phyloP scores from a whole-genome alignment of 2,329 filamentous ascomycete species.

The Moelleriella libera region DNA sequence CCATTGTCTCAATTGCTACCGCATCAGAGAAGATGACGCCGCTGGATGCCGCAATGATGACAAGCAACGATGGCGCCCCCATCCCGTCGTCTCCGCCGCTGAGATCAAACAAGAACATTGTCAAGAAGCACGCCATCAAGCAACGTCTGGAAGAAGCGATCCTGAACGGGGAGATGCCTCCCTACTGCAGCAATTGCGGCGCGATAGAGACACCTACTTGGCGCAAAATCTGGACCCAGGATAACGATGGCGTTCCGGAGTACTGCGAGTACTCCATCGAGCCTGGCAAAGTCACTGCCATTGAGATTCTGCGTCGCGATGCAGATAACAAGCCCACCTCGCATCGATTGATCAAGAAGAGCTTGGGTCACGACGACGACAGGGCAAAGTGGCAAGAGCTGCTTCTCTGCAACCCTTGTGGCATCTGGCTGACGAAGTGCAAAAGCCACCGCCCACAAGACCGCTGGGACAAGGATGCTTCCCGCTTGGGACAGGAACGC shows the following conservation, averaged over 20 bases:
- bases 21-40: constrained; percentile 9
- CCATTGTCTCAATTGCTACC: constrained; percentile 14
- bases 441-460: constrained; percentile 71
- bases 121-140: constrained; percentile 48
- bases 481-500: constrained; percentile 35
- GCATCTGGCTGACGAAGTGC: constrained; percentile 86
- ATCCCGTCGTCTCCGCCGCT: constrained; percentile 24
- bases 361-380: constrained; percentile 45
- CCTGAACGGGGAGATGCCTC: constrained; percentile 68
- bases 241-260: constrained; percentile 53
- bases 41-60: neutral
- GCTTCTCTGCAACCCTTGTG: constrained; percentile 87
- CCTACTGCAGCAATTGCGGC: constrained; percentile 84
- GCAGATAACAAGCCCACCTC: constrained; percentile 45
- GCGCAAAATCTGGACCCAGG: constrained; percentile 82
- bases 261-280: constrained; percentile 60
- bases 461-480: constrained; percentile 60
- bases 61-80: constrained; percentile 27
- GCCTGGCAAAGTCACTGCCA: constrained; percentile 59
- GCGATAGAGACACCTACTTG: constrained; percentile 93
- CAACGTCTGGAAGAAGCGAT: constrained; percentile 50
- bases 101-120: constrained; percentile 47
- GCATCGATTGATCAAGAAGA: constrained; percentile 70
- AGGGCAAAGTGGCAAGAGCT: constrained; percentile 56
- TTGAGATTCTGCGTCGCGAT: constrained; percentile 53